Evolutionary conservation across 257 asterid species (phyloP).

Genomic region (Eucommia ulmoides): DNA sequence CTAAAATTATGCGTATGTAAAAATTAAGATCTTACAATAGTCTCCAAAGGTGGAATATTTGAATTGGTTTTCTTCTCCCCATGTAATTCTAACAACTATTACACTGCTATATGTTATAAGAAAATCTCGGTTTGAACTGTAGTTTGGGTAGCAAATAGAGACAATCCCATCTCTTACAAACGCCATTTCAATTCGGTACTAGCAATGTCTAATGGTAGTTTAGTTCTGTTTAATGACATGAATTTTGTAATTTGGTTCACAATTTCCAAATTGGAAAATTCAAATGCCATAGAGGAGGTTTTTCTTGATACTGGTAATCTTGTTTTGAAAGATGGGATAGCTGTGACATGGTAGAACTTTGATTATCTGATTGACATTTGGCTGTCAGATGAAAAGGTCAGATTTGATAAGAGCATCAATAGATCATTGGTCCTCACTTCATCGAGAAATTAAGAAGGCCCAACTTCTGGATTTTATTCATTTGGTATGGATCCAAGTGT

Average conservation of each 20-base stretch:
- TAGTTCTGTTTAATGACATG: too few relatives aligned
- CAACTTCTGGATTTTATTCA: slow-evolving; percentile 10
- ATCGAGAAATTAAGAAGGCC: slow-evolving; percentile 14
- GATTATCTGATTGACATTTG: background rate
- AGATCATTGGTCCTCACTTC: slow-evolving; percentile 7
- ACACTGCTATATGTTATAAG: too few relatives aligned
- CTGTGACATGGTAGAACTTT: background rate
- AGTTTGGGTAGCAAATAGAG: background rate
- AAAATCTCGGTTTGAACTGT: too few relatives aligned
- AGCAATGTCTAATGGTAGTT: too few relatives aligned
- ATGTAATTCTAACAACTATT: too few relatives aligned
- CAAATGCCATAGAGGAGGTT: background rate
- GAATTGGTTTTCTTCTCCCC: too few relatives aligned
- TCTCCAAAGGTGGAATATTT: too few relatives aligned
- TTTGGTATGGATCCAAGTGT: too few relatives aligned
- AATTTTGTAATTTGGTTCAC: background rate
- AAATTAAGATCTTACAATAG: too few relatives aligned
- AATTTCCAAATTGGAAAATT: background rate
- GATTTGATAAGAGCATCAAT: background rate
- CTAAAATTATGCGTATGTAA: too few relatives aligned
- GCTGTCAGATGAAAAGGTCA: background rate
- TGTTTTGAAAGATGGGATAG: background rate
- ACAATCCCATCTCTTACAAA: background rate
- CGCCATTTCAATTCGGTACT: too few relatives aligned
- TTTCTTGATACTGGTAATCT: background rate